Percentiles rank a stretch among this genome's conserved stretches.
Evolutionary conservation across 352 stramenopile genomes (phyloP).

Genomic region (Phytophthora citrophthora): DNA sequence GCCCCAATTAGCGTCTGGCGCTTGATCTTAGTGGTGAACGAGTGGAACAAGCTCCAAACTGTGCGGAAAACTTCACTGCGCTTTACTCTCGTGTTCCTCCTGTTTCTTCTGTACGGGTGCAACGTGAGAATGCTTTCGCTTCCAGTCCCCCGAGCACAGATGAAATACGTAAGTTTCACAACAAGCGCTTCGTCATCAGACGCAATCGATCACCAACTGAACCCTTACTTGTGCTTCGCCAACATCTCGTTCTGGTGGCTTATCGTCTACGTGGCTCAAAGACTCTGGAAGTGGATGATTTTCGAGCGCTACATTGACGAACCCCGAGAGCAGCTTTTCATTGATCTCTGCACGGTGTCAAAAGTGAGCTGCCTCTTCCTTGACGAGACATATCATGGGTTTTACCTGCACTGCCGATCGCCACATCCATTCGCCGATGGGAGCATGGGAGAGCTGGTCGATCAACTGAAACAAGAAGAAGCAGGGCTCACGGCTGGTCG

Average conservation of each 20-base stretch:
- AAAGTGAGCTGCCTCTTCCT: conserved; percentile 94
- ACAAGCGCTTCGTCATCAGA: conserved; percentile 9
- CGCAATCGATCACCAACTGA: conserved; percentile 50
- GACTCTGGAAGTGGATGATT: conserved; percentile 91
- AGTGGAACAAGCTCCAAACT: conserved; percentile 93
- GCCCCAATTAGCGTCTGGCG: conserved; percentile 92
- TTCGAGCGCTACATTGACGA: conserved; percentile 82
- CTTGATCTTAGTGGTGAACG: conserved; percentile 94
- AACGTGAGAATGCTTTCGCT: conserved; percentile 56
- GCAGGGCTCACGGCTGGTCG: conserved; percentile 84
- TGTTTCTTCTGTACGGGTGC: conserved; percentile 90
- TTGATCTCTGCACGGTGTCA: conserved; percentile 95
- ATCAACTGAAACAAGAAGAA: conserved; percentile 92
- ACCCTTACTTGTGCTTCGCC: conserved; percentile 91
- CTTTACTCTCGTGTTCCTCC: conserved; percentile 84
- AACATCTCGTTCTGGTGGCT: conserved; percentile 90
- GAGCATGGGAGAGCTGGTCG: conserved; percentile 92
- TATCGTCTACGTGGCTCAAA: conserved; percentile 72
- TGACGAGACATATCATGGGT: conserved; percentile 93
- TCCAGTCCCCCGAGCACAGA: conserved; percentile 63
- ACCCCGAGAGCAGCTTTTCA: conserved; percentile 79
- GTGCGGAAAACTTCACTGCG: conserved; percentile 75
- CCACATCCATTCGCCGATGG: conserved; percentile 93
- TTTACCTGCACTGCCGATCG: conserved; percentile 95
- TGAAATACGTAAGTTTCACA: conserved; percentile 48